phyloP scores from a whole-genome alignment of 129 eudicot species.

The Flaveria brownii region DNA sequence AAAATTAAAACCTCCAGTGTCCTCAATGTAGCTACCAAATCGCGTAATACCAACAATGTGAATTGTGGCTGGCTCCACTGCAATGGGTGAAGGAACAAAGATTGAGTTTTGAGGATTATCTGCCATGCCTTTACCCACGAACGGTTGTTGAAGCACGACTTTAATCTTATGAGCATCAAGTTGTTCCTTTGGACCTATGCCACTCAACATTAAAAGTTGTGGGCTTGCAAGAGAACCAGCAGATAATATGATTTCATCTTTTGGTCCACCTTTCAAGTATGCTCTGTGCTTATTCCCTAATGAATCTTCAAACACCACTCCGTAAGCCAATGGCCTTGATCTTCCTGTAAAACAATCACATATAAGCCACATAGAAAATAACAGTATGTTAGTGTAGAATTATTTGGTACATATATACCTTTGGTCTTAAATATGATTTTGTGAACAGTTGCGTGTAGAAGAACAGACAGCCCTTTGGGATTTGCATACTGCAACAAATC shows the following conservation, averaged over 20 bases:
- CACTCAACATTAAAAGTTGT: conserved; percentile 62
- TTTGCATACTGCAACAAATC: conserved; percentile 12
- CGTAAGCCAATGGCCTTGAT: conserved; percentile 47
- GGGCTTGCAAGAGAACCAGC: conserved; percentile 77
- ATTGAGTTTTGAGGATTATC: conserved; percentile 64
- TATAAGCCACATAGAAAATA: background rate
- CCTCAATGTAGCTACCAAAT: conserved; percentile 55
- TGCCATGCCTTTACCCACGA: conserved; percentile 64
- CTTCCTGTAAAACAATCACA: conserved; percentile 36
- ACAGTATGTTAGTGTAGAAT: background rate
- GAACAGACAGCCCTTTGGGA: conserved; percentile 1
- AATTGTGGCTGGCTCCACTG: conserved; percentile 47
- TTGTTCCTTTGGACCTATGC: conserved; percentile 58
- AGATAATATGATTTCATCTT: conserved; percentile 59
- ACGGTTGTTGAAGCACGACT: conserved; percentile 42
- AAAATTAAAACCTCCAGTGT: conserved; percentile 44
- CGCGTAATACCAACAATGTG: conserved; percentile 60
- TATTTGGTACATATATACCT: background rate
- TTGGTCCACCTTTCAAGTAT: conserved; percentile 32
- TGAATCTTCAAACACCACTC: too few species aligned
- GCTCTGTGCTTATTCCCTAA: conserved; percentile 52
- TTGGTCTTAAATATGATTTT: background rate
- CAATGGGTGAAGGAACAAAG: conserved; percentile 47
- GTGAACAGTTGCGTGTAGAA: conserved; percentile 12
- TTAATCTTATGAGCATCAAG: conserved; percentile 52